A percentile compares a stretch with the other conserved stretches of the same genome.
phyloP scores from a whole-genome alignment of 1,139 yeast species.

The Protomyces pachydermus region DNA sequence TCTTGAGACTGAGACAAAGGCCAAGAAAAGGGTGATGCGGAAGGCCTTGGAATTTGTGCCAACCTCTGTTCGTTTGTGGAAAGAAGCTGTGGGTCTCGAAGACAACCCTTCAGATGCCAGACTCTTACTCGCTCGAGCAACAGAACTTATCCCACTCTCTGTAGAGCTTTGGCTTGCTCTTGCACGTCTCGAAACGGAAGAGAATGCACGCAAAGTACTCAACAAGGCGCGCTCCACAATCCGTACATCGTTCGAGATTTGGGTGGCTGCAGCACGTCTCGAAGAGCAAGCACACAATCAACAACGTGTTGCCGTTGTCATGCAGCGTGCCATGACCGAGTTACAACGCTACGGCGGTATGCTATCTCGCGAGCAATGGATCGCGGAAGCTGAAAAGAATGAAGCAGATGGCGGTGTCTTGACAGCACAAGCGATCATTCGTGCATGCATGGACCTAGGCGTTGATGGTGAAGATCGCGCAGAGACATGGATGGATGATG shows the following conservation, averaged over 20 bases:
- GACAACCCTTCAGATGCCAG: conserved; percentile 47
- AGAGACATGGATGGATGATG: conserved; percentile 42
- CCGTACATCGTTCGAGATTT: conserved; percentile 52
- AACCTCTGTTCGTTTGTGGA: conserved; percentile 61
- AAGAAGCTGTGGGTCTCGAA: conserved; percentile 46
- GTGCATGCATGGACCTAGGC: conserved; percentile 38
- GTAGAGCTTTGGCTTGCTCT: conserved; percentile 61
- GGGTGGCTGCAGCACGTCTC: conserved; percentile 66
- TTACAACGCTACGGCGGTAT: conserved; percentile 38
- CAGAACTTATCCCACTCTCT: conserved; percentile 58
- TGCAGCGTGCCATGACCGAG: conserved; percentile 53
- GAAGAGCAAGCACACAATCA: conserved; percentile 56
- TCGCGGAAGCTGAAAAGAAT: conserved; percentile 46
- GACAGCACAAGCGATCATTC: conserved; percentile 41
- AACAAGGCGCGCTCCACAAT: conserved; percentile 57
- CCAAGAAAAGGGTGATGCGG: conserved; percentile 56
- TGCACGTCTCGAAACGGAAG: conserved; percentile 47
- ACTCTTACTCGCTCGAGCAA: conserved; percentile 60
- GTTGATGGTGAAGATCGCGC: conserved; percentile 38
- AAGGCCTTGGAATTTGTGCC: conserved; percentile 73
- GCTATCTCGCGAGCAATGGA: conserved; percentile 46
- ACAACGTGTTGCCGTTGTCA: conserved; percentile 45
- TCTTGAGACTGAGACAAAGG: conserved; percentile 53
- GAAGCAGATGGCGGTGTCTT: conserved; percentile 39
- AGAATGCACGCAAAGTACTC: conserved; percentile 52